A percentile compares a stretch with the other conserved stretches of the same genome.
Conservation (phyloP, 768 basidiomycete genomes). For the Tylopilus felleus region DNA sequence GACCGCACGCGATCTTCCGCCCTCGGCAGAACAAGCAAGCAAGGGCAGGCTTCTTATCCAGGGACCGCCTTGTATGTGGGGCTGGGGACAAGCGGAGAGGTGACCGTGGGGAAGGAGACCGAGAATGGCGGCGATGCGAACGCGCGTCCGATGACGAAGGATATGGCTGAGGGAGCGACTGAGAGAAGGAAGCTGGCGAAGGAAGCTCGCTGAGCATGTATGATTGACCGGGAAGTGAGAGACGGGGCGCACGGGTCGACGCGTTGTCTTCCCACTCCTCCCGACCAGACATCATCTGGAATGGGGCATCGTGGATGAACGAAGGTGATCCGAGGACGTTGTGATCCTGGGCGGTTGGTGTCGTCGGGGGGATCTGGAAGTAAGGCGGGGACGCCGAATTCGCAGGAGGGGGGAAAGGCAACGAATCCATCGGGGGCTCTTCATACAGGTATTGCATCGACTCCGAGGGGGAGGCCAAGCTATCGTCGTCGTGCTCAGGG, state of each 20-base stretch:
- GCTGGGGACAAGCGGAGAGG: conserved; percentile 20
- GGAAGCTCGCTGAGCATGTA: conserved; percentile 19
- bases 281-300: neutral
- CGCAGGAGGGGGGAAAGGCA: conserved; percentile 29
- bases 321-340: conserved; percentile 10
- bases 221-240: conserved; percentile 13
- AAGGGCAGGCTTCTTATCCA: conserved; percentile 55
- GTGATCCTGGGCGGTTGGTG: conserved; percentile 15
- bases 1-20: conserved; percentile 67
- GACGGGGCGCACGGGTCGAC: neutral
- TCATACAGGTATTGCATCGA: conserved; percentile 12
- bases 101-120: conserved; percentile 27
- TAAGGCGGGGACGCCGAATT: conserved; percentile 18
- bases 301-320: conserved; percentile 11
- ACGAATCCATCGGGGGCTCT: conserved; percentile 31
- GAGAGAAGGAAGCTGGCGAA: conserved; percentile 11
- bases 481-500: conserved; percentile 13
- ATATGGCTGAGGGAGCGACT: conserved; percentile 11
- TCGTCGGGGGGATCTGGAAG: conserved; percentile 13
- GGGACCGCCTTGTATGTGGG: conserved; percentile 22
- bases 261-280: conserved; percentile 25
- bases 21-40: conserved; percentile 67
- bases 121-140: conserved; percentile 22
- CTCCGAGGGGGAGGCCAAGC: conserved; percentile 1
- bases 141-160: conserved; percentile 14